Evolutionary conservation across 495 filamentous ascomycete genomes (phyloP).

Genomic region (Xylaria bambusicola): DNA sequence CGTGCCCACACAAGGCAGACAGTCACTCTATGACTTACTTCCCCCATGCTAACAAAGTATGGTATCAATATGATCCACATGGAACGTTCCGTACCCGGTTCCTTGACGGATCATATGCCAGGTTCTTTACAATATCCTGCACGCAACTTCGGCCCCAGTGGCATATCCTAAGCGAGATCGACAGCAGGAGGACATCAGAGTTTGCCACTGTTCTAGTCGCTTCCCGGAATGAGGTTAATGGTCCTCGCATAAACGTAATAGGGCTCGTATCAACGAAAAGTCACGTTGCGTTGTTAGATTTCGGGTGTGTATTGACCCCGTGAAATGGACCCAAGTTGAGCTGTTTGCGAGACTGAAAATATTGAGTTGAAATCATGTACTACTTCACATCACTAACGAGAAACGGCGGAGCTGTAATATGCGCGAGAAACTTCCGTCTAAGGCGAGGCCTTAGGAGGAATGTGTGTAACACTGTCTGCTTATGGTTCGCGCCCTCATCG

Average conservation of each 20-base stretch:
- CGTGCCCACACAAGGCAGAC: background rate
- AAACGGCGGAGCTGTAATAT: too few relatives aligned
- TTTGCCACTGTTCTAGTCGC: background rate
- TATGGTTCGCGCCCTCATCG: background rate
- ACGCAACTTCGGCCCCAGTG: background rate
- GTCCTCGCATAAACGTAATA: background rate
- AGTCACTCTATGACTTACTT: background rate
- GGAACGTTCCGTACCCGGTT: background rate
- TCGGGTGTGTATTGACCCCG: too few relatives aligned
- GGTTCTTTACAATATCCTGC: background rate
- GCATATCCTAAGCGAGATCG: background rate
- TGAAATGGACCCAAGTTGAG: background rate
- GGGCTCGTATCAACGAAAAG: background rate
- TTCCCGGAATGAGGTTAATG: background rate
- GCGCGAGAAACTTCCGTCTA: background rate
- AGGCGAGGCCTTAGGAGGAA: background rate
- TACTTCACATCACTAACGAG: too few relatives aligned
- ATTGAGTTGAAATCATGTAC: too few relatives aligned
- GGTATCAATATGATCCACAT: background rate
- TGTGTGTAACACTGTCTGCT: background rate
- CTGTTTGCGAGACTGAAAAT: too few relatives aligned
- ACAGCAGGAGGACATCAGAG: background rate
- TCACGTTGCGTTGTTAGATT: background rate
- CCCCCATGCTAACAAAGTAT: background rate
- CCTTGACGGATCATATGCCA: background rate